Base-by-base conservation (phyloP, 2,329 filamentous ascomycete genomes). In the Botrytis hyacinthi region DNA sequence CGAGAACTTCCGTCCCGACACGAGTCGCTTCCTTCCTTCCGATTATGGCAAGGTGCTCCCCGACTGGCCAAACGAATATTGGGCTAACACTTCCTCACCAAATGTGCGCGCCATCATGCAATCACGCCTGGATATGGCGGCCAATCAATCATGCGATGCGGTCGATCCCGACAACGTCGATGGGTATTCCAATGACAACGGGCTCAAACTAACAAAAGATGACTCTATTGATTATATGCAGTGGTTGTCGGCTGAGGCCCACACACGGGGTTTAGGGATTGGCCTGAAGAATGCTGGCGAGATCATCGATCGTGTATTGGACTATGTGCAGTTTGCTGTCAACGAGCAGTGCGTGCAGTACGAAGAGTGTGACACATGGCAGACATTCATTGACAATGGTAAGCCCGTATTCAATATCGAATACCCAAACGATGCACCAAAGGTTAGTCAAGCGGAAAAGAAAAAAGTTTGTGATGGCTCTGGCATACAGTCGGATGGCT, bases 361-460 rank as follows among this genome's bases (percentile, higher is more conserved):
- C 77, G 74, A 82, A 7, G 90, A 93, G 80, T 92, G 91, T 79
- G 82, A 83, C 51, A 85, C 82, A 2, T 92, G 89, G 79, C 81
- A 83, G 3, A 81, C 85, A 5, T 92, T 93, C 78, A 86, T 91
- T 73, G 77, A 85, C 14, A 86, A 85, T 12, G 84, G 84, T 54
- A 92, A 93, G 81, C 90, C 91, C 2, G 91, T 93, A 48, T 92
- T 93, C 80, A 88, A 92, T 79, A 91, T 93, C 75, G 91, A 93
- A 82, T 93, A 93, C 78, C 90, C 90, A 4, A 83, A 86, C 10
- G 44, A 54, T 44, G 73, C 75, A 22, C 71, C 71, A 1, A 54
- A 62, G 22, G 67, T 73, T 29, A 76, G 44, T 10, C 4, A 40
- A 26, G 63, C 22, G 37, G 32, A 40, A 42, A 72, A 73, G 42